Evolutionary conservation across 805 yeast genomes (phyloP), one percentile per base, ranked within the genome.

Genomic region (Yamadazyma phyllophila): DNA sequence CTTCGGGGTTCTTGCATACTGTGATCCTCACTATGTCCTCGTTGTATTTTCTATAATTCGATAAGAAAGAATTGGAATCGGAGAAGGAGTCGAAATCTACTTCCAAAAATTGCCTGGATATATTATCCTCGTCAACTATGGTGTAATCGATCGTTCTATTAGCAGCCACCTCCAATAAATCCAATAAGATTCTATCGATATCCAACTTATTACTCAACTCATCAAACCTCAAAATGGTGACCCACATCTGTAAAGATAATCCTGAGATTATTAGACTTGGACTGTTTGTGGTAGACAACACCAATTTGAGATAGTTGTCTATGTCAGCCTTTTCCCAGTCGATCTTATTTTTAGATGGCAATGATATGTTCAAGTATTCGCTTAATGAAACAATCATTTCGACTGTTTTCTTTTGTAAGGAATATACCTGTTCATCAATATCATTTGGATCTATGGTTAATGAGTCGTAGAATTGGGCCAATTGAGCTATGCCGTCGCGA

Each of bases 231-330:
- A 95, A 68, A 53, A 92, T 81, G 2, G 92, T 80, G 49, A 96
- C 89, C 99, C 99, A 95, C 69, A 94, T 85, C 61, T 90, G 96
- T 43, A 94, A 67, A 0, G 97, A 87, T 13, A 94, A 74, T 0
- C 97, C 96, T 41, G 96, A 85, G 2, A 92, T 83, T n/a, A 92
- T 84, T 45, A 94, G 73, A 56, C 96, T 87, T 20, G 88, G 86
- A 59, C 89, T 94, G 56, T 75, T 78, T 0, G 96, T 87, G 1
- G 97, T 88, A 38, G 82, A 77, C 36, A 94, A 69, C 5, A 94
- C 89, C 16, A 94, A 74, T 45, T 78, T 76, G 51, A 90, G 74
- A 60, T 88, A 94, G 41, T 77, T 80, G 26, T 73, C 74, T 6
- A 87, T 69, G 58, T 88, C 95, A 2, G 86, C 71, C 15, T 71